phyloP scores from a whole-genome alignment of 1,284 basidiomycete species.

The Naganishia liquefaciens region DNA sequence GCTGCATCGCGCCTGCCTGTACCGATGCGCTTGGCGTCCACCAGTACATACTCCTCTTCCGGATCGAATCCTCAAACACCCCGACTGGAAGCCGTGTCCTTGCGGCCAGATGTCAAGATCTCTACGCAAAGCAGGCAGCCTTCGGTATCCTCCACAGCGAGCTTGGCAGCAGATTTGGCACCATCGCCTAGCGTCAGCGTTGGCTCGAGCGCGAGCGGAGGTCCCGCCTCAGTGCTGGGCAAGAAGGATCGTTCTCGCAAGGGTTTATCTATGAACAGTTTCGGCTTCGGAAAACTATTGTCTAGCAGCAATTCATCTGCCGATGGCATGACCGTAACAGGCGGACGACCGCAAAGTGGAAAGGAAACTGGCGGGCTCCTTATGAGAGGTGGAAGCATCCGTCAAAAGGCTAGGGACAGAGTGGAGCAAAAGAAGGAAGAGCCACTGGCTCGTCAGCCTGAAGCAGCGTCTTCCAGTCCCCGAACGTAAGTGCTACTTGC shows the following conservation, averaged over 20 bases:
- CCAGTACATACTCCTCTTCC: conserved; percentile 10
- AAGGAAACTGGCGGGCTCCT: conserved; percentile 18
- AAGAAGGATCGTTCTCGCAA: conserved; percentile 56
- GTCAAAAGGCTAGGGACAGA: conserved; percentile 24
- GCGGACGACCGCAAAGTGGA: conserved; percentile 9
- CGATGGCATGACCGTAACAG: conserved; percentile 32
- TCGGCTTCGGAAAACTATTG: conserved; percentile 69
- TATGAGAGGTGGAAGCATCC: conserved; percentile 18
- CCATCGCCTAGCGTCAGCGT: conserved; percentile 1
- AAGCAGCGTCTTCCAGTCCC: neutral
- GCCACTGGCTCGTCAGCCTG: neutral
- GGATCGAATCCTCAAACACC: conserved; percentile 17
- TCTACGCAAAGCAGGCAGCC: conserved; percentile 35
- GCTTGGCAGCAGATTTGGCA: conserved; percentile 51
- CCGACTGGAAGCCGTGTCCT: neutral
- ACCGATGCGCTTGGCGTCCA: conserved; percentile 3
- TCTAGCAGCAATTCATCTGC: conserved; percentile 35
- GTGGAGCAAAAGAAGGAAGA: conserved; percentile 11
- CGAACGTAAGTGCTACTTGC: neutral
- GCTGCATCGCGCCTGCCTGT: conserved; percentile 10
- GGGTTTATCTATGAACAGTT: conserved; percentile 71
- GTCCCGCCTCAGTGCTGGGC: conserved; percentile 33
- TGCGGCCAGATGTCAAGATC: conserved; percentile 4
- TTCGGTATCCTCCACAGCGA: conserved; percentile 39
- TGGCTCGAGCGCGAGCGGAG: neutral